Conservation (phyloP, 2,329 filamentous ascomycete species). For the Pseudogymnoascus sp. region DNA sequence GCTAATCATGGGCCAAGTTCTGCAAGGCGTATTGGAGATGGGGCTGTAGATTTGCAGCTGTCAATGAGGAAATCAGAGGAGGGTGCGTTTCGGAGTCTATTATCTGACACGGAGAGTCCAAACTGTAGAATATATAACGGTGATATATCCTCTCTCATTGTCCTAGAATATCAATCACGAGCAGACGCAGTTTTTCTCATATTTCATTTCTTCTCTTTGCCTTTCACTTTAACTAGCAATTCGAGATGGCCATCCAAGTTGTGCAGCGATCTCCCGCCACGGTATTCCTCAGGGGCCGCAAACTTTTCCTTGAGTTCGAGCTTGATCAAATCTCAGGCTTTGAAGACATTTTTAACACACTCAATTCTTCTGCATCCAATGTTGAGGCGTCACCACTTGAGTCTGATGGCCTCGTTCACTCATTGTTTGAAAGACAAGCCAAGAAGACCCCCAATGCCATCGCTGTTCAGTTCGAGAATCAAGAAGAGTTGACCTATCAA, state of each 20-base stretch:
- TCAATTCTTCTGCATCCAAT: not conserved
- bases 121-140: not conserved
- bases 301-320: not conserved
- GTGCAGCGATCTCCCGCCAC: not conserved
- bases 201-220: not conserved
- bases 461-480: not conserved
- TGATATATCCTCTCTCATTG: not conserved
- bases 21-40: slow-evolving; percentile 5
- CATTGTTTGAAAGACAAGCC: slow-evolving; percentile 1
- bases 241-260: not conserved
- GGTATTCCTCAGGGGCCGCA: slow-evolving; percentile 1
- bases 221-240: not conserved
- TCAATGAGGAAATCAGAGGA: not conserved
- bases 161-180: not conserved
- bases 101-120: not conserved
- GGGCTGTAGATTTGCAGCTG: not conserved
- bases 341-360: not conserved
- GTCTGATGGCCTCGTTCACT: not conserved
- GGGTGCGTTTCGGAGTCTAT: not conserved
- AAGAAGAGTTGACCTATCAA: slow-evolving; percentile 1
- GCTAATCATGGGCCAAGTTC: not conserved
- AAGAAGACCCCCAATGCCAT: not conserved
- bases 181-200: not conserved
- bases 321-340: slow-evolving; percentile 3
- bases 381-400: not conserved